A percentile compares a stretch with the other conserved stretches of the same genome.
Conservation (phyloP, 2,329 filamentous ascomycete species). For the Akanthomyces dipterigenus region DNA sequence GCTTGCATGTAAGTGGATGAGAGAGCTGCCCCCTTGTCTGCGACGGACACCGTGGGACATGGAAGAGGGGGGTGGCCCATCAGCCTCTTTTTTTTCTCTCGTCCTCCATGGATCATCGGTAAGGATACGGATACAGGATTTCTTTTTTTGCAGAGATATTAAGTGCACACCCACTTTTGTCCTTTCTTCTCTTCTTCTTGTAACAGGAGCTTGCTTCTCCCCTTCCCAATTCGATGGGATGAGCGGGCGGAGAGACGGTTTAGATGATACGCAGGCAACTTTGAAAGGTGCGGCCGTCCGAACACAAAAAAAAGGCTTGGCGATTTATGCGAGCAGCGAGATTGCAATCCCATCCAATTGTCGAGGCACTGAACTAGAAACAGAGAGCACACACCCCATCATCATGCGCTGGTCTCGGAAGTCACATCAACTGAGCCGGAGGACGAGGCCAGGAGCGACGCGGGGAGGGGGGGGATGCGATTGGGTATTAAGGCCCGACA, state of each 20-base stretch:
- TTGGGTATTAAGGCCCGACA: constrained; percentile 3
- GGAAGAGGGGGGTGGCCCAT: background rate
- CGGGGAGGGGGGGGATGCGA: background rate
- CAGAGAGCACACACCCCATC: background rate
- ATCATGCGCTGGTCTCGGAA: background rate
- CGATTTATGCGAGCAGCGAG: background rate
- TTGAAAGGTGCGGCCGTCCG: background rate
- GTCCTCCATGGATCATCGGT: constrained; percentile 3
- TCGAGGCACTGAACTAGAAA: background rate
- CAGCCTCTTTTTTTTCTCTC: background rate
- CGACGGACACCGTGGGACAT: background rate
- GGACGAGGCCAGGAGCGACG: background rate
- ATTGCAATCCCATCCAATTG: background rate
- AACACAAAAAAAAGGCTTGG: background rate
- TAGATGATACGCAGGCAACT: background rate
- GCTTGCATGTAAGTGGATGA: background rate
- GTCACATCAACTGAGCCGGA: background rate
- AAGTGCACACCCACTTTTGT: constrained; percentile 10
- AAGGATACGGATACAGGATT: constrained; percentile 9
- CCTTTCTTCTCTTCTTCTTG: background rate
- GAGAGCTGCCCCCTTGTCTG: background rate
- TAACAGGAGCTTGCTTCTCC: background rate
- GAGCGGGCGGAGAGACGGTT: background rate
- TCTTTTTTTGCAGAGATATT: constrained; percentile 9
- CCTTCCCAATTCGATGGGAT: background rate